phyloP scores from a whole-genome alignment of 768 basidiomycete species.

The Serendipita sp. region DNA sequence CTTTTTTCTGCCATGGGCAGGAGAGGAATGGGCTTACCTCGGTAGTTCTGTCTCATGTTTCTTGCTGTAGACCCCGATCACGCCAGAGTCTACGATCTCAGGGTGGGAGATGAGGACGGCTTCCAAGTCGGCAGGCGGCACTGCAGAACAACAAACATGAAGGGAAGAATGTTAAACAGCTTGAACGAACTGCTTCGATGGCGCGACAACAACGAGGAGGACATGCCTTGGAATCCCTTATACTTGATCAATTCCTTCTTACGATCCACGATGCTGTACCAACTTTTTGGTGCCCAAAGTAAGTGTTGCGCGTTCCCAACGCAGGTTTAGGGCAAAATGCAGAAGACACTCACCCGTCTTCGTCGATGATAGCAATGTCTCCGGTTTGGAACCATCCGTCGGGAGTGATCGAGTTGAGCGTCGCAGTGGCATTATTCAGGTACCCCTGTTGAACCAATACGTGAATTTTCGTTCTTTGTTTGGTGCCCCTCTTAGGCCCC shows the following conservation, averaged over 20 bases:
- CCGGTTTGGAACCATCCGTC: constrained; percentile 86
- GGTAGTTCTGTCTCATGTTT: constrained; percentile 71
- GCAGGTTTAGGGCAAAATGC: no score
- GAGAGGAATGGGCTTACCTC: constrained; percentile 26
- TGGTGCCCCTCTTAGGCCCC: no score
- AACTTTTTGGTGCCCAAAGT: background rate
- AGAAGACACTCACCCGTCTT: constrained; percentile 37
- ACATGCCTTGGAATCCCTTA: constrained; percentile 60
- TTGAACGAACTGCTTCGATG: no score
- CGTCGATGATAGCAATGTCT: constrained; percentile 53
- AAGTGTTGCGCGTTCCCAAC: no score
- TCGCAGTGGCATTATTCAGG: constrained; percentile 54
- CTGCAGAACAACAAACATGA: constrained; percentile 31
- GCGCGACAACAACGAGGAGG: background rate
- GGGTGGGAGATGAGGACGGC: constrained; percentile 58
- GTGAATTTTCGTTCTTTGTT: background rate
- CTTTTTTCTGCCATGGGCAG: background rate
- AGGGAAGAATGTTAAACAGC: background rate
- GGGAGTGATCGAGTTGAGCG: constrained; percentile 45
- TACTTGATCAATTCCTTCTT: constrained; percentile 30
- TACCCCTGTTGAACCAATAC: constrained; percentile 48
- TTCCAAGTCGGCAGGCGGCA: constrained; percentile 79
- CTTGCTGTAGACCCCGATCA: constrained; percentile 55
- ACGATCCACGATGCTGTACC: constrained; percentile 58
- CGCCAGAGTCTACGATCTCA: constrained; percentile 62